A percentile compares a stretch with the other conserved stretches of the same genome.
phyloP scores from a whole-genome alignment of 805 yeast species.

The Saturnispora sekii region DNA sequence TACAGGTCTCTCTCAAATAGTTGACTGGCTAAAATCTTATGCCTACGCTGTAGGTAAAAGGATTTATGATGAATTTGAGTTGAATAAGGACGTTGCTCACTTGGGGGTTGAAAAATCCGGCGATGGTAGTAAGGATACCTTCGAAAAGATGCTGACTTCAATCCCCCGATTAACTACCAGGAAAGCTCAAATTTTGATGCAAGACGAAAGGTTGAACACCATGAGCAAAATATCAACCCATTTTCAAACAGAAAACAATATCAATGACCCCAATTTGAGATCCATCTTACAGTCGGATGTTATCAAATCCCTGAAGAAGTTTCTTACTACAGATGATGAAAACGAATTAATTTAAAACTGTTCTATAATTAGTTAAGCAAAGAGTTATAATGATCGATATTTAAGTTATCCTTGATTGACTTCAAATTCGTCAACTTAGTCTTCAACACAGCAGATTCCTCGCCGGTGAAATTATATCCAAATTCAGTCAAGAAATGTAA shows the following conservation, averaged over 20 bases:
- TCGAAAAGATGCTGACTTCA: constrained; percentile 42
- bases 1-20: constrained; percentile 35
- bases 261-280: constrained; percentile 7
- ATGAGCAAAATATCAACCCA: constrained; percentile 7
- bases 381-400: constrained; percentile 42
- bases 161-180: constrained; percentile 48
- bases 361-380: constrained; percentile 22
- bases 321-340: constrained; percentile 41
- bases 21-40: constrained; percentile 46
- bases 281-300: constrained; percentile 34
- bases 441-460: constrained; percentile 31
- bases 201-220: constrained; percentile 14
- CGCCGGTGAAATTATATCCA: constrained; percentile 36
- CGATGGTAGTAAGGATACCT: constrained; percentile 35
- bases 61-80: constrained; percentile 44
- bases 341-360: constrained; percentile 5
- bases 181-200: constrained; percentile 36
- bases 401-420: constrained; percentile 37
- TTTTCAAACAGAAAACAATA: not conserved
- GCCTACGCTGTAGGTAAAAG: constrained; percentile 45
- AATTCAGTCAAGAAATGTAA: constrained; percentile 36
- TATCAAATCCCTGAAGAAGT: constrained; percentile 36
- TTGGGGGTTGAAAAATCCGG: constrained; percentile 50
- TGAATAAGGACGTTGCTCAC: constrained; percentile 46
- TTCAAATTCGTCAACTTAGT: constrained; percentile 31